phyloP scores from a whole-genome alignment of 768 basidiomycete genomes.

The Lepiota venenata region DNA sequence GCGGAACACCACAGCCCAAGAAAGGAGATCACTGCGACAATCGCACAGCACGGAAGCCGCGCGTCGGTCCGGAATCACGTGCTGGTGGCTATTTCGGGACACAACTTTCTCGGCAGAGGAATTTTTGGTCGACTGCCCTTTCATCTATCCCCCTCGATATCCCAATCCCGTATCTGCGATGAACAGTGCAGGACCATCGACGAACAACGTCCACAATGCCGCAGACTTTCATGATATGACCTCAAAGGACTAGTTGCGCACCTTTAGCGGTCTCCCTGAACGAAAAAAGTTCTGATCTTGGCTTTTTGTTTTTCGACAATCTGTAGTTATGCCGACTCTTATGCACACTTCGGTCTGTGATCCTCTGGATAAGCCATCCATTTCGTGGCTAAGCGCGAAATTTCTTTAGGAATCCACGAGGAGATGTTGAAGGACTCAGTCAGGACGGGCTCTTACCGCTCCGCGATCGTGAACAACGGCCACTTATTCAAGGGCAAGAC shows the following conservation, averaged over 20 bases:
- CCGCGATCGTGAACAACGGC: constrained; percentile 90
- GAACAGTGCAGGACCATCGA: constrained; percentile 27
- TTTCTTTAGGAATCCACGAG: constrained; percentile 85
- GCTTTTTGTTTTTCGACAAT: constrained; percentile 27
- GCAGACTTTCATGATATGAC: constrained; percentile 56
- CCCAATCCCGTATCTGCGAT: constrained; percentile 17
- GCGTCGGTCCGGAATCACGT: constrained; percentile 7
- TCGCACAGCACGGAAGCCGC: constrained; percentile 7
- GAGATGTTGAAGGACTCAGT: constrained; percentile 99
- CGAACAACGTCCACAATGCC: constrained; percentile 18
- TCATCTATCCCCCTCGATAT: constrained; percentile 17
- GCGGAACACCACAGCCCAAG: constrained; percentile 2
- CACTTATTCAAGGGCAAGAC: constrained; percentile 97
- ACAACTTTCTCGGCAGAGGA: constrained; percentile 4
- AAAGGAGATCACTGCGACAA: neutral
- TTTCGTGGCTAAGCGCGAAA: neutral
- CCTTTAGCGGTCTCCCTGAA: constrained; percentile 25
- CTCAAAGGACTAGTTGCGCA: constrained; percentile 79
- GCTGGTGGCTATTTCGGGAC: neutral
- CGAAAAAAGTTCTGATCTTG: constrained; percentile 33
- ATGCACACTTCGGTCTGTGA: constrained; percentile 85
- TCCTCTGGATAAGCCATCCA: neutral
- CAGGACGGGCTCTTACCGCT: constrained; percentile 92
- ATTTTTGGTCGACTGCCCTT: constrained; percentile 1
- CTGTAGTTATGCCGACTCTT: constrained; percentile 89